Evolutionary conservation across 371 early-diverging fungal species (phyloP).

Genomic region (Polyrhizophydium stewartii): DNA sequence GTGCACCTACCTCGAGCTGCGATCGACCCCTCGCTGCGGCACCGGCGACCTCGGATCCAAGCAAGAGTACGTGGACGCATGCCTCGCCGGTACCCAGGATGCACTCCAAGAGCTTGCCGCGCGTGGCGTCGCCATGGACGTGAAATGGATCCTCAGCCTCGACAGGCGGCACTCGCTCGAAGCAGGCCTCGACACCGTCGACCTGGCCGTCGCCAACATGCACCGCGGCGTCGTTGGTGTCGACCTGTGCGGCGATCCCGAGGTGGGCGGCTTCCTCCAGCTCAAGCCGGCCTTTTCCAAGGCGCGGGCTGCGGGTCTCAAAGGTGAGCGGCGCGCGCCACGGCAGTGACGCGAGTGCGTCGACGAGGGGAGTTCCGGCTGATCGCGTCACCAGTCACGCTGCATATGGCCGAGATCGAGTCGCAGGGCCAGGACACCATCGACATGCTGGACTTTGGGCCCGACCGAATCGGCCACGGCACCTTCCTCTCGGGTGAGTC

Average conservation of each 20-base stretch:
- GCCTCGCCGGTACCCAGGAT: slow-evolving; percentile 17
- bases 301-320: slow-evolving; percentile 46
- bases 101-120: background rate
- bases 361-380: background rate
- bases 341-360: background rate
- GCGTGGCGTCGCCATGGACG: slow-evolving; percentile 36
- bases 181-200: slow-evolving; percentile 50
- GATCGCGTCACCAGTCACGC: slow-evolving; percentile 28
- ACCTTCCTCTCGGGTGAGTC: slow-evolving; percentile 43
- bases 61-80: slow-evolving; percentile 43
- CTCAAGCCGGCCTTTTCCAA: slow-evolving; percentile 38
- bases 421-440: slow-evolving; percentile 44
- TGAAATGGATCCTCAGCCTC: slow-evolving; percentile 49
- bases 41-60: slow-evolving; percentile 48
- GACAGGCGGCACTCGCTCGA: slow-evolving; percentile 53
- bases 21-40: slow-evolving; percentile 52
- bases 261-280: slow-evolving; percentile 37
- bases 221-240: slow-evolving; percentile 52
- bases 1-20: slow-evolving; percentile 50
- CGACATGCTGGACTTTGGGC: slow-evolving; percentile 34
- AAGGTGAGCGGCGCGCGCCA: slow-evolving; percentile 9
- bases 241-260: slow-evolving; percentile 61
- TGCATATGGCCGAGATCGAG: slow-evolving; percentile 57
- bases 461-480: slow-evolving; percentile 60
- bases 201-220: slow-evolving; percentile 46